phyloP scores from a whole-genome alignment of 129 eudicot genomes.

The Logfia minima region DNA sequence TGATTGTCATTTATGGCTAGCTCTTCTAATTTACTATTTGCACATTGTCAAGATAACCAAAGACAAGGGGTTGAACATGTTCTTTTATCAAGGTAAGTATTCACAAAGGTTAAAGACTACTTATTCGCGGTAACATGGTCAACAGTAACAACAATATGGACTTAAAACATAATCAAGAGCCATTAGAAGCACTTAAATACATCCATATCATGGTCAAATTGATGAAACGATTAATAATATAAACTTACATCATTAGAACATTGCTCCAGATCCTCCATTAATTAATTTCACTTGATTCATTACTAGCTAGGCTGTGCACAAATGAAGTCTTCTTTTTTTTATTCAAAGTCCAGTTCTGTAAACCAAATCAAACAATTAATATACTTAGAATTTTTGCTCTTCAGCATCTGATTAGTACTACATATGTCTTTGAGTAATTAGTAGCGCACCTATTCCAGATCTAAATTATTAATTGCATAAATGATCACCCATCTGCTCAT shows the following conservation, averaged over 20 bases:
- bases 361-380: neutral
- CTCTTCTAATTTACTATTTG: too few species aligned
- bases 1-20: neutral
- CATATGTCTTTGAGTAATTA: neutral
- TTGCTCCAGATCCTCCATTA: conserved; percentile 4
- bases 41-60: neutral
- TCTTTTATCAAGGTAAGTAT: neutral
- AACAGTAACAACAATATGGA: neutral
- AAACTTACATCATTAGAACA: conserved; percentile 26
- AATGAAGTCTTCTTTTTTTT: neutral
- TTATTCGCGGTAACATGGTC: conserved; percentile 1
- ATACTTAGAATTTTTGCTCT: neutral
- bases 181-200: conserved; percentile 2
- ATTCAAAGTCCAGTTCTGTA: neutral
- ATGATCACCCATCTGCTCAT: conserved; percentile 11
- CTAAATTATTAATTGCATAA: conserved; percentile 1
- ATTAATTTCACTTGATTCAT: neutral
- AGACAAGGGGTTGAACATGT: neutral
- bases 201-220: conserved; percentile 8
- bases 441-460: neutral
- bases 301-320: neutral
- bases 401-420: neutral
- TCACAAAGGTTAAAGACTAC: neutral
- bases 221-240: neutral
- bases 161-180: neutral